Evolutionary conservation across 257 asterid genomes (phyloP).

Genomic region (Coffea eugenioides): DNA sequence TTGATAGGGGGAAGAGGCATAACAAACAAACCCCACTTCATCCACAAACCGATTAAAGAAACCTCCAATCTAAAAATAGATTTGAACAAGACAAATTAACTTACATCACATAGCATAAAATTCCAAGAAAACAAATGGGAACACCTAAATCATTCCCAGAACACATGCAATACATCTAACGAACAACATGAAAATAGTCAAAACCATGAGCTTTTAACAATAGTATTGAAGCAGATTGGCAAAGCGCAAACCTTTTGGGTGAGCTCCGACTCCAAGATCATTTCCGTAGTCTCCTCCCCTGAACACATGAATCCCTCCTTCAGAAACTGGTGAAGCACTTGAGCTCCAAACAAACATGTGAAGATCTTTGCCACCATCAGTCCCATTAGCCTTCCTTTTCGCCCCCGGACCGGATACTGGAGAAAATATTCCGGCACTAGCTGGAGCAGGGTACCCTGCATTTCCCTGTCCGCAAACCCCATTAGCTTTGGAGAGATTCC

Average conservation of each 20-base stretch:
- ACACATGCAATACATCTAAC: conserved; percentile 21
- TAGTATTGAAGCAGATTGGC: conserved; percentile 3
- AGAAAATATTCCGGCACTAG: conserved; percentile 78
- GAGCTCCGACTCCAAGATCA: conserved; percentile 66
- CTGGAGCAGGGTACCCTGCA: conserved; percentile 73
- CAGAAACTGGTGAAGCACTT: conserved; percentile 96
- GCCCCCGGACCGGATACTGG: conserved; percentile 59
- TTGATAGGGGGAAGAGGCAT: conserved; percentile 19
- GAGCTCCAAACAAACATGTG: conserved; percentile 99
- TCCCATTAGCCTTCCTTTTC: conserved; percentile 62
- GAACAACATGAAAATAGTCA: conserved; percentile 2
- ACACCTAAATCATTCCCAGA: conserved; percentile 11
- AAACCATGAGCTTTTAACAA: background rate
- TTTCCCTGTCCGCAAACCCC: conserved; percentile 53
- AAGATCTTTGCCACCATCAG: conserved; percentile 74
- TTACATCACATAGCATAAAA: conserved; percentile 27
- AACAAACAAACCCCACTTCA: conserved; percentile 26
- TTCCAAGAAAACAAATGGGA: conserved; percentile 23
- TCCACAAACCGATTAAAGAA: conserved; percentile 23
- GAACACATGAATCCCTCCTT: conserved; percentile 96
- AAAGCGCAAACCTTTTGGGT: conserved; percentile 64
- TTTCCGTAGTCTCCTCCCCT: conserved; percentile 75
- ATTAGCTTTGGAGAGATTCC: conserved; percentile 38
- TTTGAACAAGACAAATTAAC: conserved; percentile 32
- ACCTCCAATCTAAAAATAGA: conserved; percentile 17